Conservation (phyloP, 345 rosid genomes). For the Kandelia obovata region DNA sequence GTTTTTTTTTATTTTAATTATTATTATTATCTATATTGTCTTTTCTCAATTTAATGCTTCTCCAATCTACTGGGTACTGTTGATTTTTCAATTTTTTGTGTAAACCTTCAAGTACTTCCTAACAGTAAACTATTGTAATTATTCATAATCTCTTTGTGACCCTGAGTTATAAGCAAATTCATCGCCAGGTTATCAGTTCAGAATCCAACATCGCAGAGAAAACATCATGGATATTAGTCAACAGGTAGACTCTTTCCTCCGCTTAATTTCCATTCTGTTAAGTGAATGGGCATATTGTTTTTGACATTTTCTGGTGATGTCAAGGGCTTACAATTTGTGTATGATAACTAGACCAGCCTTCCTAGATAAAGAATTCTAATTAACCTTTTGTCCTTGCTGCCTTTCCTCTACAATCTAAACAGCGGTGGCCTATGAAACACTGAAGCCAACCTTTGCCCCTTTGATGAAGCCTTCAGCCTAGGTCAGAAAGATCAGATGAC, state of each 20-base stretch:
- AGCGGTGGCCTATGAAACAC: slow-evolving; percentile 35
- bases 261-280: slow-evolving; percentile 2
- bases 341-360: slow-evolving; percentile 30
- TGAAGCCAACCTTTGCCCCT: slow-evolving; percentile 30
- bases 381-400: slow-evolving; percentile 28
- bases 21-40: neutral
- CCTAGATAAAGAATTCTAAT: slow-evolving; percentile 33
- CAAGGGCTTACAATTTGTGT: slow-evolving; percentile 15
- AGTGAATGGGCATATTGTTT: slow-evolving; percentile 11
- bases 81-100: neutral
- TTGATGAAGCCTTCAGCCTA: slow-evolving; percentile 38
- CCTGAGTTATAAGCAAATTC: slow-evolving; percentile 15
- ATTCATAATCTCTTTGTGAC: slow-evolving; percentile 1
- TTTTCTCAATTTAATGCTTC: neutral
- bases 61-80: neutral
- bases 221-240: slow-evolving; percentile 46
- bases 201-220: slow-evolving; percentile 20
- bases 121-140: neutral
- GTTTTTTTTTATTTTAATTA: neutral
- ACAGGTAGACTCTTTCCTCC: slow-evolving; percentile 15
- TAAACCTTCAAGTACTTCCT: slow-evolving; percentile 2
- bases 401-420: slow-evolving; percentile 36
- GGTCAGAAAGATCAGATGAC: slow-evolving; percentile 32
- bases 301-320: slow-evolving; percentile 5
- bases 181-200: slow-evolving; percentile 26